phyloP scores from a whole-genome alignment of 2,329 filamentous ascomycete species.

The Trichophyton verrucosum region DNA sequence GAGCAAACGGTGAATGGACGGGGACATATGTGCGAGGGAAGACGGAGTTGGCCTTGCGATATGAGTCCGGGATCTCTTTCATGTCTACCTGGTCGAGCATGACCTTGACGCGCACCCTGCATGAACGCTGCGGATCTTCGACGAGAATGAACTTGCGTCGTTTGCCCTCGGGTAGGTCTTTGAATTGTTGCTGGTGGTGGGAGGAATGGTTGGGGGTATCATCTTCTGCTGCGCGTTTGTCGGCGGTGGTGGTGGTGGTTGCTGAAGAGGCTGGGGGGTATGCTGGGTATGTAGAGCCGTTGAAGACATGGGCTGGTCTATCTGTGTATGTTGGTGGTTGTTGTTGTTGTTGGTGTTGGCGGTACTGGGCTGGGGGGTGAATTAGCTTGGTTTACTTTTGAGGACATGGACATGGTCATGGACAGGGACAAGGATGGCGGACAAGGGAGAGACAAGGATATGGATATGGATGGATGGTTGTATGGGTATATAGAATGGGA shows the following conservation, averaged over 20 bases:
- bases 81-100: conserved; percentile 89
- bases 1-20: conserved; percentile 67
- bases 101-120: conserved; percentile 74
- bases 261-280: conserved; percentile 30
- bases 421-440: not conserved
- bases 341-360: not conserved
- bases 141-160: conserved; percentile 95
- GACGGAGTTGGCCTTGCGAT: conserved; percentile 78
- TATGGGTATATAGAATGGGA: conserved; percentile 7
- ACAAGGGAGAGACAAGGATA: conserved; percentile 10
- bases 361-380: not conserved
- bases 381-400: not conserved
- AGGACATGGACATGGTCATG: conserved; percentile 17
- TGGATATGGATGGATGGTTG: not conserved
- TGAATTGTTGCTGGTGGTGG: conserved; percentile 42
- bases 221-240: conserved; percentile 20
- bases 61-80: conserved; percentile 90
- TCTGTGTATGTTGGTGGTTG: not conserved
- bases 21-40: conserved; percentile 88
- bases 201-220: not conserved
- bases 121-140: conserved; percentile 71
- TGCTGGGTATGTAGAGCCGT: conserved; percentile 56
- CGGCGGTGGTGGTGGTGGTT: conserved; percentile 15
- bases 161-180: conserved; percentile 77
- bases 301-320: conserved; percentile 63